phyloP scores from a whole-genome alignment of 345 rosid genomes.

The Eucalyptus paniculata region DNA sequence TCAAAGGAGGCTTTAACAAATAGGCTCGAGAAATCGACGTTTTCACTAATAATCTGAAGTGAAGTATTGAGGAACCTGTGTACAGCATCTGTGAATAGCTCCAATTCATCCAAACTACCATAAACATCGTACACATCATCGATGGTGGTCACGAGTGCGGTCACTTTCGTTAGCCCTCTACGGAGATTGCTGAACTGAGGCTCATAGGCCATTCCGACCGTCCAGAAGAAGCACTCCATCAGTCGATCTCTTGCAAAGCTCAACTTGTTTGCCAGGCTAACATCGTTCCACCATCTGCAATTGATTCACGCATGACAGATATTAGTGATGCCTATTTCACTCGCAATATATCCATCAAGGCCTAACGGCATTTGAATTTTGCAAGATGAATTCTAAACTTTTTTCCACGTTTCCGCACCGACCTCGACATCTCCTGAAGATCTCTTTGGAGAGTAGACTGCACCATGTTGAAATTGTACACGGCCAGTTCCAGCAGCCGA shows the following conservation, averaged over 20 bases:
- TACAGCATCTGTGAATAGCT: constrained; percentile 19
- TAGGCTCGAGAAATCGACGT: neutral
- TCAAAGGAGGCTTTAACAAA: neutral
- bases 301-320: neutral
- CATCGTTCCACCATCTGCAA: constrained; percentile 24
- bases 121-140: constrained; percentile 34
- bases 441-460: constrained; percentile 21
- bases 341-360: neutral
- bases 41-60: neutral
- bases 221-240: constrained; percentile 36
- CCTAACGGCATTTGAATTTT: neutral
- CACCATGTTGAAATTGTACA: constrained; percentile 24
- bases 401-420: neutral
- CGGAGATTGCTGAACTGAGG: constrained; percentile 12
- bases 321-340: neutral
- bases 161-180: constrained; percentile 16
- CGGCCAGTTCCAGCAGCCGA: constrained; percentile 20
- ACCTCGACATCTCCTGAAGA: constrained; percentile 3
- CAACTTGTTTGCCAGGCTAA: constrained; percentile 6
- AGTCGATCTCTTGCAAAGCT: constrained; percentile 32
- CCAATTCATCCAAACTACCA: constrained; percentile 20
- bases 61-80: constrained; percentile 1
- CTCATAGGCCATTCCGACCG: constrained; percentile 6
- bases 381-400: neutral
- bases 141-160: constrained; percentile 10